Evolutionary conservation across 2,329 filamentous ascomycete species (phyloP).

Genomic region (Fusarium poae): DNA sequence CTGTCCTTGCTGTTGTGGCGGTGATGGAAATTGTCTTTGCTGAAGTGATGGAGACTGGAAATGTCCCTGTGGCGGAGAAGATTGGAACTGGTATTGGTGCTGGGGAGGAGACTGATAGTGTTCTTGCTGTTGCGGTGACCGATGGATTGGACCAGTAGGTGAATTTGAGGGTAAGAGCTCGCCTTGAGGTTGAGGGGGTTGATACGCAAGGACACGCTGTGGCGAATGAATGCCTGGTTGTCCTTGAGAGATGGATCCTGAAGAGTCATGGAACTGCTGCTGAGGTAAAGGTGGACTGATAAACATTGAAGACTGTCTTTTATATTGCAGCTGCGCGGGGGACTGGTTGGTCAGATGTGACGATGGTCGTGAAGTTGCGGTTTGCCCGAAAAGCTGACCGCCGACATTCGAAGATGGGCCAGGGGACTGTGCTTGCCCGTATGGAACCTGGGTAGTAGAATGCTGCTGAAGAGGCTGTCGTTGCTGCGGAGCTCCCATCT

Average conservation of each 20-base stretch:
- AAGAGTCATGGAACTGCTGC: conserved; percentile 30
- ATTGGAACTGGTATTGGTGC: conserved; percentile 21
- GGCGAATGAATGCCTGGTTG: conserved; percentile 25
- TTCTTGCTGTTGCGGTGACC: conserved; percentile 12
- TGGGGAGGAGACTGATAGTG: conserved; percentile 17
- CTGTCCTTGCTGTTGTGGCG: conserved; percentile 12
- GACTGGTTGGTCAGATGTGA: conserved; percentile 35
- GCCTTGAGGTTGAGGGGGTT: conserved; percentile 18
- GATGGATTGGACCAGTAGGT: conserved; percentile 5
- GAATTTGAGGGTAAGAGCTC: conserved; percentile 11
- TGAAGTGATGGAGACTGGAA: conserved; percentile 17
- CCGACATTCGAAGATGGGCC: conserved; percentile 27
- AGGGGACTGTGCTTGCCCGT: conserved; percentile 23
- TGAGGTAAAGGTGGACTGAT: conserved; percentile 32
- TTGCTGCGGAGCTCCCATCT: conserved; percentile 31
- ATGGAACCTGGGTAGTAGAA: conserved; percentile 18
- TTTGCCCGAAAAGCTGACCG: conserved; percentile 32
- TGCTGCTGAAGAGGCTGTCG: conserved; percentile 28
- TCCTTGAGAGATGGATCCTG: conserved; percentile 9
- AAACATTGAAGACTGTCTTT: conserved; percentile 39
- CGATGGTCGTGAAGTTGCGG: conserved; percentile 24
- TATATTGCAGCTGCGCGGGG: conserved; percentile 31
- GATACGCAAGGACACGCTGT: conserved; percentile 20
- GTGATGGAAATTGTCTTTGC: conserved; percentile 16
- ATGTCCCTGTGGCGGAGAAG: conserved; percentile 11